Base-by-base conservation (phyloP, 129 eudicot genomes). In the Kitagawia praeruptora region DNA sequence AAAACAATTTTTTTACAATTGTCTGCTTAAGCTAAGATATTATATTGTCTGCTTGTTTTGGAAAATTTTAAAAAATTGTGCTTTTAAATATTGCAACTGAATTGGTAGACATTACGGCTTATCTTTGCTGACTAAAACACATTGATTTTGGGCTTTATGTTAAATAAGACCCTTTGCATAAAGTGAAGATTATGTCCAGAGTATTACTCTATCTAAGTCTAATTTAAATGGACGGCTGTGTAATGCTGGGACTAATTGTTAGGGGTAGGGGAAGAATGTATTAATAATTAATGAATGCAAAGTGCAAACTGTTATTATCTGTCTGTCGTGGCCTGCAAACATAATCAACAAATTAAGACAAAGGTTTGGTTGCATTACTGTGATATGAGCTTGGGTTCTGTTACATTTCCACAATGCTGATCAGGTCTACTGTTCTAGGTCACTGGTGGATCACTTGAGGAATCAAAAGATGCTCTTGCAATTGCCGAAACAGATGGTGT, bases 401-500 rank as follows among this genome's bases (percentile, higher is more conserved):
- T 21, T 76, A 8, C 47, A 13, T 21, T 40, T 31, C 34, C 38
- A 41, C 45, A n/a, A 31, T 70, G 66, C 56, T 81, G 64, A 46
- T 48, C 66, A 70, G 51, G 63, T 72, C 11, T 56, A 48, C 70
- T 85, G 75, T 70, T 71, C 77, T 75, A 96, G 99, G 99, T 96
- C 31, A 96, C 98, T 78, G 99, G 99, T 27, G 99, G 99, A 54
- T 96, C 99, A 34, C 97, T 92, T 72, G 89, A 90, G 85, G 98
- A 92, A 80, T 92, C 98, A 4, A 90, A 79, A 84, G 92, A 96
- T 84, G 99, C 99, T 72, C 88, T 96, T 81, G 95, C 98, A 45
- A 96, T 96, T 82, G 99, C 97, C 34, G 97, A 96, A 87, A 92
- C 97, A 40, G 99, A 96, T 88, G 99, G 99, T 96, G 82, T 76